phyloP scores from a whole-genome alignment of 2,329 filamentous ascomycete genomes.

The Fusarium sambucinum region DNA sequence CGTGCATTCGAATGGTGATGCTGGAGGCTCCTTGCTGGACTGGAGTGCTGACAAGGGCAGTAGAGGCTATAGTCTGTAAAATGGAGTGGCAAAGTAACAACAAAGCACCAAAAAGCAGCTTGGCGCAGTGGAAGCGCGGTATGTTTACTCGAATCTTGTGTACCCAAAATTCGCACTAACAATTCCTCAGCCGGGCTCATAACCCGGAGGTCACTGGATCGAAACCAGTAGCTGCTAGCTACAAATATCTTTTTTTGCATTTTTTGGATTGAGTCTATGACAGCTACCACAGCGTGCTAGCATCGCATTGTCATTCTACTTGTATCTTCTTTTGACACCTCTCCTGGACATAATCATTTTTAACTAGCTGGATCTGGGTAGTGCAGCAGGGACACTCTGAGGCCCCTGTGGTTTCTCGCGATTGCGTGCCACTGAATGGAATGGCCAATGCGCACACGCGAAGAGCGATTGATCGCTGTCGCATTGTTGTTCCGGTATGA shows the following conservation, averaged over 20 bases:
- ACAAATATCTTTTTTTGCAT: neutral
- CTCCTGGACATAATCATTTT: neutral
- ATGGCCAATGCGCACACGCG: neutral
- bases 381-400: neutral
- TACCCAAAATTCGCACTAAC: slow-evolving; percentile 2
- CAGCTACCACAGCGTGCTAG: fast-evolving
- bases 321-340: neutral
- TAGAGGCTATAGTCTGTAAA: fast-evolving
- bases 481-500: neutral
- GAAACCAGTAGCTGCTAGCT: slow-evolving; percentile 34
- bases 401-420: fast-evolving
- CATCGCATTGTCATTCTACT: neutral
- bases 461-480: neutral
- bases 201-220: slow-evolving; percentile 35
- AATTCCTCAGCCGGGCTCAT: slow-evolving; percentile 33
- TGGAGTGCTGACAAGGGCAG: fast-evolving
- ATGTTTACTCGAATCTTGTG: neutral
- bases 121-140: slow-evolving; percentile 37
- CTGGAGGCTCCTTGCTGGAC: too few species aligned
- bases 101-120: slow-evolving; percentile 25
- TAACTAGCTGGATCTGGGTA: neutral
- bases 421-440: neutral
- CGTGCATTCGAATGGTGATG: too few species aligned
- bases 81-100: neutral
- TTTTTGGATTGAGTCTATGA: fast-evolving